Percentiles rank a stretch among this genome's conserved stretches.
Evolutionary conservation across 2,329 filamentous ascomycete species (phyloP).

Genomic region (Venturia carpophila): DNA sequence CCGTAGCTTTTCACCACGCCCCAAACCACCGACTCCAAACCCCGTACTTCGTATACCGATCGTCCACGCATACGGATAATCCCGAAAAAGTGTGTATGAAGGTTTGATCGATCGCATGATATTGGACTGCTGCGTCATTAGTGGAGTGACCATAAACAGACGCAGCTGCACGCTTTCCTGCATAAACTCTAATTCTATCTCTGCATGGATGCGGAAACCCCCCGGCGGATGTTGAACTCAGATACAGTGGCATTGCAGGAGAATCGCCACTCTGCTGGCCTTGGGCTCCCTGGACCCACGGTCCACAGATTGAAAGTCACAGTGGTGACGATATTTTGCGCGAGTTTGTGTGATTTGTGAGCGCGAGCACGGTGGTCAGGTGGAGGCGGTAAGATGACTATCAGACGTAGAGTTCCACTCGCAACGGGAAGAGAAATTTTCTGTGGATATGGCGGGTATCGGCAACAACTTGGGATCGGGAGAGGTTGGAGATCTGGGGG

Average conservation of each 20-base stretch:
- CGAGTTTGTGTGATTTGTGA: background rate
- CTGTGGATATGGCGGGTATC: background rate
- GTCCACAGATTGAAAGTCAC: background rate
- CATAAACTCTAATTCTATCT: background rate
- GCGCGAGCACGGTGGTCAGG: background rate
- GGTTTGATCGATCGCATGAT: background rate
- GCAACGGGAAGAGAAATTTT: background rate
- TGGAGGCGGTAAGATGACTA: background rate
- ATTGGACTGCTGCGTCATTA: background rate
- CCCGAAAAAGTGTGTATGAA: no score
- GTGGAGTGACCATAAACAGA: background rate
- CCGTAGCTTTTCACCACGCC: no score
- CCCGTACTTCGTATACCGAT: no score
- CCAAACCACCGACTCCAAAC: no score
- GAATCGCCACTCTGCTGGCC: background rate
- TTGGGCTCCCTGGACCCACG: background rate
- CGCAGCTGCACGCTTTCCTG: background rate
- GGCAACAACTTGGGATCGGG: slow-evolving; percentile 1
- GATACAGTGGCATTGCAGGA: background rate
- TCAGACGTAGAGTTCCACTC: background rate
- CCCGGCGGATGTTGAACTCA: background rate
- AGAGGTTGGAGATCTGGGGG: background rate
- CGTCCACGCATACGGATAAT: background rate
- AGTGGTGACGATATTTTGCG: background rate
- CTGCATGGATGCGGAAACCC: background rate